These are phyloP conservation scores for Vitis cinerea DNA, from an alignment of 164 flowering plant genomes.

Conservation along the genomic window DNA sequence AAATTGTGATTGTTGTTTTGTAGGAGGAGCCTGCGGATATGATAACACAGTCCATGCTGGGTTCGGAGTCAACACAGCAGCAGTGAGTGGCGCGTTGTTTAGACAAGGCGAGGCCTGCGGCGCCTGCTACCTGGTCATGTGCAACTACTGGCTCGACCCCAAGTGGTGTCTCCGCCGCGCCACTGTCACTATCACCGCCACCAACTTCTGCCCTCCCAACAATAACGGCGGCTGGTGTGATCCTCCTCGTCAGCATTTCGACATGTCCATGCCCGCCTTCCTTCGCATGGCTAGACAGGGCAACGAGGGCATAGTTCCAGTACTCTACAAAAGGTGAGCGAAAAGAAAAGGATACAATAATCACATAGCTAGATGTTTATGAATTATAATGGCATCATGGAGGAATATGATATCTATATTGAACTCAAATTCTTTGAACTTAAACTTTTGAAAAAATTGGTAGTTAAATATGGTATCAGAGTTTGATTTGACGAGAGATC, in stretches of 20 bases:
- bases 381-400: no score
- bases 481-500: no score
- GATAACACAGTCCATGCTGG: slow-evolving; percentile 74
- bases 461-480: no score
- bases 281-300: slow-evolving; percentile 58
- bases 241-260: slow-evolving; percentile 70
- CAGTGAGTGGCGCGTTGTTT: slow-evolving; percentile 63
- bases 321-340: slow-evolving; percentile 61
- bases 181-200: slow-evolving; percentile 61
- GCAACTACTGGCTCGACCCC: slow-evolving; percentile 46
- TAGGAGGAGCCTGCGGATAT: slow-evolving; percentile 91
- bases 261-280: slow-evolving; percentile 77
- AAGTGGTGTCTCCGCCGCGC: slow-evolving; percentile 61
- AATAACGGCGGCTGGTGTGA: slow-evolving; percentile 86
- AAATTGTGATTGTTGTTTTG: no score
- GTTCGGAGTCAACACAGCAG: slow-evolving; percentile 69
- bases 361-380: no score
- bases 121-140: slow-evolving; percentile 63
- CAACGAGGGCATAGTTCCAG: slow-evolving; percentile 73
- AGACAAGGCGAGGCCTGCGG: slow-evolving; percentile 69
- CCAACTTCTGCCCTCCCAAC: slow-evolving; percentile 88
- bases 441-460: no score
- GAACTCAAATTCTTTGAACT: no score
- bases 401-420: no score
- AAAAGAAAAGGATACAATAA: no score